A percentile compares a stretch with the other conserved stretches of the same genome.
These are phyloP conservation scores for Calonectria multiphialidica DNA, from an alignment of 2,329 filamentous ascomycete genomes.

Conservation along the genomic window DNA sequence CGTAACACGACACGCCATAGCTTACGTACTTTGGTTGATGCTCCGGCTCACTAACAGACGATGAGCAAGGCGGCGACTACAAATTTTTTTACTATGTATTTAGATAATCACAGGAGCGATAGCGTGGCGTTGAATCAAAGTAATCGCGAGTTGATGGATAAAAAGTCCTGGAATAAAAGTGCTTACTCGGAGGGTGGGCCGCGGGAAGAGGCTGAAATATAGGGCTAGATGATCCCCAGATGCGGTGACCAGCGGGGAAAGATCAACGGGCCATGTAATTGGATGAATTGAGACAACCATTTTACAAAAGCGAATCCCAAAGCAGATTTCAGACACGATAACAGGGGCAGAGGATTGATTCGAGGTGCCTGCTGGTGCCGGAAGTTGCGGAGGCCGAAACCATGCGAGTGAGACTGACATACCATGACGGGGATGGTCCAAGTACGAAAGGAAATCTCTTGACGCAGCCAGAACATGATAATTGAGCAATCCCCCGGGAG, in stretches of 20 bases:
- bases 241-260: conserved; percentile 8
- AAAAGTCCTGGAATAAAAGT: conserved; percentile 1
- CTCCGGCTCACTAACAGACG: conserved; percentile 5
- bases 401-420: conserved; percentile 8
- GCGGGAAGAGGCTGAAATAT: neutral
- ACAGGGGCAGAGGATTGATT: conserved; percentile 5
- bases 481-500: conserved; percentile 8
- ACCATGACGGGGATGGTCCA: neutral
- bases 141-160: conserved; percentile 11
- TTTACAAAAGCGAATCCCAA: neutral
- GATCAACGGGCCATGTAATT: conserved; percentile 13
- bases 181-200: conserved; percentile 1
- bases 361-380: conserved; percentile 25
- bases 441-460: conserved; percentile 19
- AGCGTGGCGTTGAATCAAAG: conserved; percentile 33
- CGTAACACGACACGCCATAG: conserved; percentile 8
- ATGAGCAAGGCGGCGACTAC: conserved; percentile 15
- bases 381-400: conserved; percentile 32
- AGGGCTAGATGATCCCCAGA: conserved; percentile 17
- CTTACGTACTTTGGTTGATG: conserved; percentile 22
- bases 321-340: neutral
- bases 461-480: neutral
- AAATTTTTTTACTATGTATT: conserved; percentile 31
- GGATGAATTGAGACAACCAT: conserved; percentile 1
- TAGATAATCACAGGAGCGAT: conserved; percentile 20